Evolutionary conservation across 495 filamentous ascomycete genomes (phyloP).

Genomic region (Podospora appendiculata): DNA sequence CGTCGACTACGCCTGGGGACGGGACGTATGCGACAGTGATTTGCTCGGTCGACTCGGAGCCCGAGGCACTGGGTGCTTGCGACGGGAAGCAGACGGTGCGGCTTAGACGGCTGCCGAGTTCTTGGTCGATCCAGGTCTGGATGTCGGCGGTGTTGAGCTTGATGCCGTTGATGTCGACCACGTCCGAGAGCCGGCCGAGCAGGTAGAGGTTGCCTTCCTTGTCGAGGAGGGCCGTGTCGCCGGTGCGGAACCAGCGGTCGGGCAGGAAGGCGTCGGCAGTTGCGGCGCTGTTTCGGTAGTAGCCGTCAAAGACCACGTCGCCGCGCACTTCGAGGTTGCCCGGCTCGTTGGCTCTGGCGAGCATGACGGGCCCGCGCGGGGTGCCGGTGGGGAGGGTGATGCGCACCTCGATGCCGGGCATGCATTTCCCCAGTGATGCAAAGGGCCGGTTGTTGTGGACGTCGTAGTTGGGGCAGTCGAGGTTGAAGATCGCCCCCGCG

Average conservation of each 20-base stretch:
- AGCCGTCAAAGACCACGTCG: slow-evolving; percentile 49
- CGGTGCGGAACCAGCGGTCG: slow-evolving; percentile 61
- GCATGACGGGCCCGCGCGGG: slow-evolving; percentile 13
- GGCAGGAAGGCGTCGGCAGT: slow-evolving; percentile 45
- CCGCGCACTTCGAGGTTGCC: slow-evolving; percentile 14
- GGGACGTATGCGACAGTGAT: slow-evolving; percentile 31
- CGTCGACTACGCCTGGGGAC: background rate
- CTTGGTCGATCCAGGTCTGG: slow-evolving; percentile 34
- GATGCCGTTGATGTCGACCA: slow-evolving; percentile 50
- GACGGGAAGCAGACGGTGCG: slow-evolving; percentile 25
- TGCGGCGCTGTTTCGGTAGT: slow-evolving; percentile 48
- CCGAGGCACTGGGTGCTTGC: no score
- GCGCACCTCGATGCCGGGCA: slow-evolving; percentile 33
- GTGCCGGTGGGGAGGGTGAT: slow-evolving; percentile 9
- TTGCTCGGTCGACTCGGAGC: slow-evolving; percentile 34
- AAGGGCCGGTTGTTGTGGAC: slow-evolving; percentile 15
- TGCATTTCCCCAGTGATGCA: slow-evolving; percentile 29
- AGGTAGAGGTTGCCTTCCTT: slow-evolving; percentile 44
- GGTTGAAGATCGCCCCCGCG: slow-evolving; percentile 33
- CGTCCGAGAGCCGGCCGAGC: slow-evolving; percentile 23
- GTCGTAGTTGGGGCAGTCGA: slow-evolving; percentile 24
- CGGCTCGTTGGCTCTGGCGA: slow-evolving; percentile 2
- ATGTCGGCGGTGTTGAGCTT: slow-evolving; percentile 37
- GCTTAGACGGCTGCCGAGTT: slow-evolving; percentile 18
- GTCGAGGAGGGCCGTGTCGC: slow-evolving; percentile 47